A percentile compares a stretch with the other conserved stretches of the same genome.
Evolutionary conservation across 371 early-diverging fungal genomes (phyloP).

Genomic region (Zopfochytrium polystomum): DNA sequence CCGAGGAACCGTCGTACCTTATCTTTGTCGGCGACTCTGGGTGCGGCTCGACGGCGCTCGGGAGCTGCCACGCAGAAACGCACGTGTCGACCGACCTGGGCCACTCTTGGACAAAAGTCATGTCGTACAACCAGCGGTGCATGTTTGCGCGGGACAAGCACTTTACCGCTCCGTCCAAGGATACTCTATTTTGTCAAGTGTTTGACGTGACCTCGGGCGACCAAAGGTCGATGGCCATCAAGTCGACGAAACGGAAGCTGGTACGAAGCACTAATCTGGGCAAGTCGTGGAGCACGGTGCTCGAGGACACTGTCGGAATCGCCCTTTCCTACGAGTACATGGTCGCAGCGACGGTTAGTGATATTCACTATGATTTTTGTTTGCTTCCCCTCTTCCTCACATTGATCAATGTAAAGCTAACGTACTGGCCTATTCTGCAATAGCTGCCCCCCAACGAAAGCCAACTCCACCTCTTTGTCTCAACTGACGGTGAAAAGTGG

Average conservation of each 20-base stretch:
- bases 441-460: too few species aligned
- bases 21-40: constrained; percentile 67
- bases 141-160: constrained; percentile 61
- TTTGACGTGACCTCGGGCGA: constrained; percentile 61
- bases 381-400: too few species aligned
- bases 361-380: constrained; percentile 9
- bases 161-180: constrained; percentile 50
- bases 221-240: constrained; percentile 38
- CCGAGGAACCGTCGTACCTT: constrained; percentile 69
- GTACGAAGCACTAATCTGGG: constrained; percentile 49
- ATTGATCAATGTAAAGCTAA: too few species aligned
- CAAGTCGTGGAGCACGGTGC: constrained; percentile 47
- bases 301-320: constrained; percentile 68
- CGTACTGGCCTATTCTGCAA: too few species aligned
- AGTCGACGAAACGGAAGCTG: constrained; percentile 15
- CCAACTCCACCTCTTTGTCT: constrained; percentile 64
- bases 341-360: constrained; percentile 66
- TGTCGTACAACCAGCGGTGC: constrained; percentile 63
- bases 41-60: constrained; percentile 47
- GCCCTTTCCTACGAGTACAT: constrained; percentile 78
- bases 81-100: constrained; percentile 69
- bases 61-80: constrained; percentile 65
- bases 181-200: constrained; percentile 68
- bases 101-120: constrained; percentile 60
- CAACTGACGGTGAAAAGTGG: constrained; percentile 70